Base-by-base conservation (phyloP, 345 rosid genomes). In the Aquilaria malaccensis region DNA sequence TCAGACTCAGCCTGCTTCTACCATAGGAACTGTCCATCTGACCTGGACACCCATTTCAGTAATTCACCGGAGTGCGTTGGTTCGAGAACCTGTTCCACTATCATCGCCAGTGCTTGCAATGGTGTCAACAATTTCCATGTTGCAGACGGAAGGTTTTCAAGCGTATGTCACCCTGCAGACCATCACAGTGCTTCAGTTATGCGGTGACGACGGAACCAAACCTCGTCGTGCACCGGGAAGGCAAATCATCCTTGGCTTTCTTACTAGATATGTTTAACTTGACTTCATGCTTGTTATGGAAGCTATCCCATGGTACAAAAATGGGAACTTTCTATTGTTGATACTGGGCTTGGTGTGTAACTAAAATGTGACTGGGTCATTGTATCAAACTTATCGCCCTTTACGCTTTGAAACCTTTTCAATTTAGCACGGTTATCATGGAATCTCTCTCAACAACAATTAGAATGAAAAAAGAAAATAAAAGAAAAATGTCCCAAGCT, bases 161-260 rank as follows among this genome's bases (percentile, higher is more conserved):
- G 77, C 62, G 56, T 69, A 32, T 50, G 70, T 4, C 15, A 61
- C 2, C 70, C 41, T 53, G 57, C 49, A 7, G 58, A 66, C 13
- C 61, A 61, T 50, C 72, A 59, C 62, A 65, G 73, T 41, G 60
- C 80, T 30, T 64, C 85, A 0, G 61, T 62, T 60, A 79, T 70
- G 64, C 76, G 59, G 83, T 76, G 70, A 73, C 13, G 33, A 64
- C 52, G 59, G 60, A 5, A 37, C 43, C 43, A 9, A 37, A 37
- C 43, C 43, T 0, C 11, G 58, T 51, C 52, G 45, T 14, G 56
- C 50, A 41, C 66, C 2, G 70, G 69, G 30, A 56, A 33, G 85
- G 84, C 84, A 84, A 81, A 52, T 84, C 89, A 81, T 84, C 84
- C 85, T 84, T 84, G 85, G 89, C 89, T 84, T 63, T 60, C 48